Percentiles rank a stretch among this genome's conserved stretches.
phyloP scores from a whole-genome alignment of 164 flowering plant species.

The Protea cynaroides region DNA sequence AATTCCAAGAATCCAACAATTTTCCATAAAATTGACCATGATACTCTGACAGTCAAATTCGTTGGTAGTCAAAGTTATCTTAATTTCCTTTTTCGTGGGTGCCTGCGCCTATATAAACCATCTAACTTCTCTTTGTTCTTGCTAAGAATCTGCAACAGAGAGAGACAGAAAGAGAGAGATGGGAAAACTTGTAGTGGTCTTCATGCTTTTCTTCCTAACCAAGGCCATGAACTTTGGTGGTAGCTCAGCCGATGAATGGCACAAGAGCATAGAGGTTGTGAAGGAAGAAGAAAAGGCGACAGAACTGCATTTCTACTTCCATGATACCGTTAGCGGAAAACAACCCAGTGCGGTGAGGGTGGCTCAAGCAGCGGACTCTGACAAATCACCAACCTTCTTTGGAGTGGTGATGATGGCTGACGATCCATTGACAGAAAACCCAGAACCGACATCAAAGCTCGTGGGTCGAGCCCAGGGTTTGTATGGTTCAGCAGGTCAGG shows the following conservation, averaged over 20 bases:
- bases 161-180: not conserved
- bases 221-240: not conserved
- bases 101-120: too few relatives aligned
- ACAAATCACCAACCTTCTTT: slow-evolving; percentile 4
- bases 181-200: not conserved
- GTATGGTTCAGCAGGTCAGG: slow-evolving; percentile 7
- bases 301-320: too few relatives aligned
- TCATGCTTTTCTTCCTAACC: not conserved
- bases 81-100: too few relatives aligned
- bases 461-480: slow-evolving; percentile 20
- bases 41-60: too few relatives aligned
- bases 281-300: slow-evolving; percentile 5
- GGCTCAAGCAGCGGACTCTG: slow-evolving; percentile 6
- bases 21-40: too few relatives aligned
- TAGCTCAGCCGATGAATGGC: not conserved
- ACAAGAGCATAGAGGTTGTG: not conserved
- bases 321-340: not conserved
- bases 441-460: slow-evolving; percentile 12
- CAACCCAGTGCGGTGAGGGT: slow-evolving; percentile 8
- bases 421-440: not conserved
- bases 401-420: slow-evolving; percentile 13
- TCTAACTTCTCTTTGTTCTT: too few relatives aligned
- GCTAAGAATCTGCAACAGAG: too few relatives aligned
- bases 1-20: too few relatives aligned
- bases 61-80: too few relatives aligned